Base-by-base conservation (phyloP, 805 yeast genomes). In the Maudiozyma turicensis region DNA sequence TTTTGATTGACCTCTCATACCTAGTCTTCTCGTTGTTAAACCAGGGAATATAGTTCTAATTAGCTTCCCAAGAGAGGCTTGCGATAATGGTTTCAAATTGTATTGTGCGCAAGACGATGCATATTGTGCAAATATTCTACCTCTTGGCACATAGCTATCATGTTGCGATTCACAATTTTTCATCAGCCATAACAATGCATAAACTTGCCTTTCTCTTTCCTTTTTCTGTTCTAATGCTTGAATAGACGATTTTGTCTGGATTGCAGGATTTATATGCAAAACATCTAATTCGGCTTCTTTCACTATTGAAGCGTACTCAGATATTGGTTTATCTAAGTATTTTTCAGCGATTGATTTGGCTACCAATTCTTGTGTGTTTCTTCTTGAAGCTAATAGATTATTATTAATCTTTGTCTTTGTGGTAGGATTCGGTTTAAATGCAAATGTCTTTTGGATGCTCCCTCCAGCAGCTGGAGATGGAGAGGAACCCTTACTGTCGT, bases 101-200 rank as follows among this genome's bases (percentile, higher is more conserved):
- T 72, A 68, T 32, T 74, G 76, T 8, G 77, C 75, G 60, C 88
- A 83, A 3, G 76, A 53, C 2, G 74, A 71, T 11, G 76, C 82
- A 58, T 83, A 83, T 45, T 76, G 80, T 57, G 81, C 88, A 64
- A 80, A 83, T n/a, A 83, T 75, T 42, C 81, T 67, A 54, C 79
- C 81, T 48, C 89, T 68, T 34, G 86, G 86, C 37, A 82, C 80
- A 40, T 76, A 81, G 20, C 81, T 71, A 30, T 72, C 73, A 5
- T 68, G 68, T 43, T 72, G 64, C 6, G 72, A 58, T 51, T 74
- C 75, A 56, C 86, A 87, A 29, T 81, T 73, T 57, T 80, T 78
- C 67, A 83, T 72, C 41, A 89, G 70, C 86, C 95, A 86, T 3
- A 84, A 77, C 77, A 87, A 76, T 10, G 90, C 96, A 64, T 86